phyloP scores from a whole-genome alignment of 306 rosid species.

The Inga leiocalycina region DNA sequence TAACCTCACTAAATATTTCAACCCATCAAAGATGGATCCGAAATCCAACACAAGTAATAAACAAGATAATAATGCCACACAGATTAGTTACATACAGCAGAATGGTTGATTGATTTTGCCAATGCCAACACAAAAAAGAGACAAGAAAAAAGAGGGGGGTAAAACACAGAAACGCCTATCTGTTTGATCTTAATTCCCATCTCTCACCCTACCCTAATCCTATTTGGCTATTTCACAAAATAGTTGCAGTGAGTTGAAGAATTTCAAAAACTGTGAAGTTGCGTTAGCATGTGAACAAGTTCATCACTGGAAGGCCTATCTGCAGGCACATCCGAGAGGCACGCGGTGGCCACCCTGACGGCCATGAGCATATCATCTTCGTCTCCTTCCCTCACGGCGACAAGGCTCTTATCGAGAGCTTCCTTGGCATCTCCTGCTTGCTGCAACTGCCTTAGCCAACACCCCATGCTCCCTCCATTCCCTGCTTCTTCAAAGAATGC shows the following conservation, averaged over 20 bases:
- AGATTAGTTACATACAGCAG: conserved; percentile 35
- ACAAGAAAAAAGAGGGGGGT: too few relatives aligned
- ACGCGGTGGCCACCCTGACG: conserved; percentile 85
- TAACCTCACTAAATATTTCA: too few relatives aligned
- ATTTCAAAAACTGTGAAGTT: conserved; percentile 86
- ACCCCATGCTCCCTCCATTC: conserved; percentile 78
- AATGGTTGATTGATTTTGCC: conserved; percentile 26
- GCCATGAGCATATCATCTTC: conserved; percentile 99
- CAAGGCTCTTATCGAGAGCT: conserved; percentile 79
- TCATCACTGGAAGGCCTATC: conserved; percentile 98
- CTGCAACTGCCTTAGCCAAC: conserved; percentile 88
- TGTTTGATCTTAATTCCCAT: conserved; percentile 1
- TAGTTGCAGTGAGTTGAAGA: conserved; percentile 38
- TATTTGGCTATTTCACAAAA: background rate
- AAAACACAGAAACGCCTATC: background rate
- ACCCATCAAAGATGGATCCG: background rate
- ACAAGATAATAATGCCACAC: conserved; percentile 38
- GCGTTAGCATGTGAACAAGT: conserved; percentile 98
- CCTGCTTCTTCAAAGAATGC: conserved; percentile 84
- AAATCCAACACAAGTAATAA: conserved; percentile 13
- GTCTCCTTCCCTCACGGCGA: conserved; percentile 77
- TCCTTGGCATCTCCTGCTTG: conserved; percentile 81
- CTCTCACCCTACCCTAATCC: background rate
- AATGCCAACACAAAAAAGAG: conserved; percentile 19
- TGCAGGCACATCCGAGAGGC: conserved; percentile 86